These are phyloP conservation scores for Cordyceps cateniannulata DNA, from an alignment of 2,329 filamentous ascomycete species.

Conservation along the genomic window DNA sequence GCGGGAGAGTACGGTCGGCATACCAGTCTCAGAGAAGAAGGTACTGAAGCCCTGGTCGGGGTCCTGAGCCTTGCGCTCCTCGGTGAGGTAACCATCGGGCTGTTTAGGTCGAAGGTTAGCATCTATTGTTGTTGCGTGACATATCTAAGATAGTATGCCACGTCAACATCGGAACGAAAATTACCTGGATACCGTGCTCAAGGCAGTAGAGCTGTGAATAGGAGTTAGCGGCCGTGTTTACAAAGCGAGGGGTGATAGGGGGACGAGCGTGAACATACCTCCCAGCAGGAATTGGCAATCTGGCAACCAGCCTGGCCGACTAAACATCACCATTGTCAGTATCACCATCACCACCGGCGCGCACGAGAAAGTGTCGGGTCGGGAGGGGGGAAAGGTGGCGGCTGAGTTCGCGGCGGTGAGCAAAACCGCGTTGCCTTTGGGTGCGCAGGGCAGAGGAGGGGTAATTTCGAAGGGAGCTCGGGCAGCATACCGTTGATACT, in stretches of 20 bases:
- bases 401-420: slow-evolving; percentile 36
- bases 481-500: slow-evolving; percentile 84
- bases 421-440: slow-evolving; percentile 20
- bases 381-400: slow-evolving; percentile 13
- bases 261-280: slow-evolving; percentile 61
- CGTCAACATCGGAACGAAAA: slow-evolving; percentile 27
- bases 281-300: slow-evolving; percentile 99
- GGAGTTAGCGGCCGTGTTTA: slow-evolving; percentile 21
- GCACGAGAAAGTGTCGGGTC: not conserved
- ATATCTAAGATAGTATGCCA: slow-evolving; percentile 11
- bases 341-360: slow-evolving; percentile 16
- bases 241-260: not conserved
- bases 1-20: slow-evolving; percentile 10
- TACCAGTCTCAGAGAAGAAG: slow-evolving; percentile 99
- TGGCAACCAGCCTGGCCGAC: slow-evolving; percentile 99
- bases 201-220: slow-evolving; percentile 88
- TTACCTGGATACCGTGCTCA: slow-evolving; percentile 97
- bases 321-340: slow-evolving; percentile 52
- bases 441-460: slow-evolving; percentile 24
- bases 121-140: slow-evolving; percentile 11
- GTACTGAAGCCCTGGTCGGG: slow-evolving; percentile 98
- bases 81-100: slow-evolving; percentile 98
- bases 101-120: slow-evolving; percentile 30
- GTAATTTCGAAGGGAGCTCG: slow-evolving; percentile 13
- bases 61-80: slow-evolving; percentile 90